Conservation (phyloP, 2,329 filamentous ascomycete species). For the Emmonsiellopsis sp. region DNA sequence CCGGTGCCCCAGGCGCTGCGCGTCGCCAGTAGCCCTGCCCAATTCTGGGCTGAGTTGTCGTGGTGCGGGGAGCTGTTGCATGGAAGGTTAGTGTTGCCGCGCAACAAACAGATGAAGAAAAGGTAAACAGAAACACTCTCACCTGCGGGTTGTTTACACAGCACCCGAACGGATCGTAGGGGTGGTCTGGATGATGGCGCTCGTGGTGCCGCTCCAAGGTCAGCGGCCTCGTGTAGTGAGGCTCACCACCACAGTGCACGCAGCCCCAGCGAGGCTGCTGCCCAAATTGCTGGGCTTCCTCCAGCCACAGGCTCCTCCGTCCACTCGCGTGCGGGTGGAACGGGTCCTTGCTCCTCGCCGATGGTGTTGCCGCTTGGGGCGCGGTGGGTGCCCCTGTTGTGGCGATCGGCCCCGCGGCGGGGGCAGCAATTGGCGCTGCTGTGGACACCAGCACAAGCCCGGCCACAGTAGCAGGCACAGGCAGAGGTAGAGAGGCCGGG, state of each 20-base stretch:
- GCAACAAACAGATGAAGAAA: neutral
- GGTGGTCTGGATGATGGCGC: neutral
- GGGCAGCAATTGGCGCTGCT: neutral
- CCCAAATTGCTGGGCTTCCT: neutral
- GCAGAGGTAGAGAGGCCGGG: too few species aligned
- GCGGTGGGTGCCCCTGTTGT: neutral
- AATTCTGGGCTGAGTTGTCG: neutral
- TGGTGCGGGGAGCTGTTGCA: neutral
- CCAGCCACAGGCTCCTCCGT: neutral
- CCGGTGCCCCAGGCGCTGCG: neutral
- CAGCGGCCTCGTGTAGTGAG: neutral
- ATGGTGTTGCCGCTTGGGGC: neutral
- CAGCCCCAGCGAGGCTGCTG: neutral
- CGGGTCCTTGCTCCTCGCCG: neutral
- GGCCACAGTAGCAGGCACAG: too few species aligned
- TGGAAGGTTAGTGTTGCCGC: neutral
- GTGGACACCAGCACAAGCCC: too few species aligned
- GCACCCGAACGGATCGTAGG: slow-evolving; percentile 1
- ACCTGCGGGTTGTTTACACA: slow-evolving; percentile 6
- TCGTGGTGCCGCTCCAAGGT: slow-evolving; percentile 1
- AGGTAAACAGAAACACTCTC: neutral
- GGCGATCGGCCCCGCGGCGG: neutral
- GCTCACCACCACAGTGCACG: neutral
- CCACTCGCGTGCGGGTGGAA: neutral
- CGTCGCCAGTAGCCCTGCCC: neutral